Evolutionary conservation across 768 basidiomycete genomes (phyloP), one percentile per base, ranked within the genome.

Genomic region (Trametopsis cervina): DNA sequence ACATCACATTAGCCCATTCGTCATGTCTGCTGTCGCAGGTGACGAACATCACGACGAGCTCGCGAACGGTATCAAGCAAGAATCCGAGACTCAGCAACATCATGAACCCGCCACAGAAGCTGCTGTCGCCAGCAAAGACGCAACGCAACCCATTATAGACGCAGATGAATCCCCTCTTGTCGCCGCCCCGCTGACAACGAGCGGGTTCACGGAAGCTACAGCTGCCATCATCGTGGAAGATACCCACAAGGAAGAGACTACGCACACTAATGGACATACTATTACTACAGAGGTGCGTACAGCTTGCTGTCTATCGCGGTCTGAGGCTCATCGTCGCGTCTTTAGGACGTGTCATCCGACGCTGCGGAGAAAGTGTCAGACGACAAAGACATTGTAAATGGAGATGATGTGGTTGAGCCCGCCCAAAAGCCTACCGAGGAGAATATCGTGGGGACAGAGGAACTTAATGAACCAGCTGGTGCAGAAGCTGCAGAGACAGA

Each of bases 11-110:
- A 9, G 24, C 15, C 22, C 20, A 9, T 6, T 22, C 12, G 37
- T 24, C 35, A 46, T 37, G 27, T 46, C 44, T 46, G 44, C 29
- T 46, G 35, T 46, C 35, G 44, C 33, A 38, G 24, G 20, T 21
- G 44, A 46, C 29, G 35, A 46, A 20, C 44, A 46, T 22, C 29
- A 33, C 29, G 15, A 33, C 15, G 29, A 33, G 9, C 29, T 33
- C 9, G 15, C 29, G 15, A 7, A 33, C 29, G 15, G 29, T 15
- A 7, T 33, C 29, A 15, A 33, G 29, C 29, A 33, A 15, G 29
- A n/a, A n/a, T n/a, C n/a, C n/a, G n/a, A n/a, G 29, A 15, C 7
- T 7, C 29, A 33, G 29, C 29, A 33, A 33, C 29, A 33, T 33
- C 9, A 15, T 33, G 29, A 33, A 7, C 29, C 7, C 15, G 15